phyloP scores from a whole-genome alignment of 1,139 yeast genomes.

The Kodamaea alishanica region DNA sequence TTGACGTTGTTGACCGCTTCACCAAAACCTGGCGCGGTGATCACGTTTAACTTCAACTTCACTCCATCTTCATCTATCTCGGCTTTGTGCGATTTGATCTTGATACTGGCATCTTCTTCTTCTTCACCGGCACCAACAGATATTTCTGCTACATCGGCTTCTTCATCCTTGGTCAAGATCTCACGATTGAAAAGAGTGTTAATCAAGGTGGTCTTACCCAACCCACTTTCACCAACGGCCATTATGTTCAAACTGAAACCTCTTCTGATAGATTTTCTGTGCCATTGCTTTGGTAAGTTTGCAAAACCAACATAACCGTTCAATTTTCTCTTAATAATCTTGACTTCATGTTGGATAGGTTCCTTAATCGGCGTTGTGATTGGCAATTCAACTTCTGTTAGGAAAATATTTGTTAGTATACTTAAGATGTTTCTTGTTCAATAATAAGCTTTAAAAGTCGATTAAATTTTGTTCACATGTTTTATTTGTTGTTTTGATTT shows the following conservation, averaged over 20 bases:
- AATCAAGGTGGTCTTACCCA: constrained; percentile 90
- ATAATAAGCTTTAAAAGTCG: not conserved
- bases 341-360: constrained; percentile 36
- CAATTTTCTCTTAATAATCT: constrained; percentile 74
- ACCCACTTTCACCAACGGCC: constrained; percentile 89
- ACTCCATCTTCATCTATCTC: constrained; percentile 94
- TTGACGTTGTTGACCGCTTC: constrained; percentile 84
- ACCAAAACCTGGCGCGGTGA: constrained; percentile 94
- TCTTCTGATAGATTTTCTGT: constrained; percentile 85
- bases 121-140: constrained; percentile 17
- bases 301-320: constrained; percentile 97
- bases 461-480: not conserved
- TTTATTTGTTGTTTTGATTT: not conserved
- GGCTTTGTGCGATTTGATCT: constrained; percentile 63
- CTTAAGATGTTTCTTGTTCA: not conserved
- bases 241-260: constrained; percentile 90
- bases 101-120: constrained; percentile 35
- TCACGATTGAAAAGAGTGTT: constrained; percentile 86
- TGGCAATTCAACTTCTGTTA: constrained; percentile 10
- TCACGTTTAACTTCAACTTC: constrained; percentile 74
- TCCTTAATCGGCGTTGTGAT: constrained; percentile 12
- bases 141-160: constrained; percentile 14
- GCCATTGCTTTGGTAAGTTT: constrained; percentile 98
- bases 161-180: constrained; percentile 37
- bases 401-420: constrained; percentile 7